Evolutionary conservation across 2,329 filamentous ascomycete species (phyloP), one percentile per base, ranked within the genome.

Genomic region (Fusarium lateritium): DNA sequence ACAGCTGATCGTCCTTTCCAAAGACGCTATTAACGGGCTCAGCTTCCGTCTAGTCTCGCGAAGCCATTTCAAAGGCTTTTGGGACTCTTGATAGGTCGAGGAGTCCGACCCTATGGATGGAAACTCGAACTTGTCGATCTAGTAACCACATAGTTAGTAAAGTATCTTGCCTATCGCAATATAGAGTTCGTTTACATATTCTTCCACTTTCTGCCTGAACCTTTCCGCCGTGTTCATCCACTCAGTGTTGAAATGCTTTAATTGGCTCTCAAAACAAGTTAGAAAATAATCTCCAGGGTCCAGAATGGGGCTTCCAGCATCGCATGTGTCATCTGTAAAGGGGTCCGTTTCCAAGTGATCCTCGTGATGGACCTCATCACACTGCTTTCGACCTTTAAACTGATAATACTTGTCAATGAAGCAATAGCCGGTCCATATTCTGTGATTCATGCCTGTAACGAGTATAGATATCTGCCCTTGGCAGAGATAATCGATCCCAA

Each of bases 381-480:
- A 4, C 11, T 43, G 40, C 2, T 13, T 42, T 1, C 8, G 31
- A 2, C 26, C 5, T 6, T 31, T 5, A 2, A 24, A 0, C 2
- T 60, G 36, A 0, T 49, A 59, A 6, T 62, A 70, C 2, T 56
- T 70, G 4, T 70, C 66, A 1, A 46, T 21, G 9, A 70, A 45
- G 3, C 59, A 64, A 10, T 50, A 67, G 2, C 51, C 68, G 0
- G 60, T 54, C 56, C 63, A 70, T 3, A 56, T 7, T 0, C n/a
- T 6, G 1, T 9, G 3, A 6, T 28, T 11, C 0, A 59, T 54
- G 0, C 40, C 52, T 0, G 43, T 10, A 10, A 70, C 22, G 1
- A 62, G 28, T 3, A 70, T 44, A 3, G 68, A 67, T 1, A 47
- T 24, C 11, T 70, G 68, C 2, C 39, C 66, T 40, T 67, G 22